Evolutionary conservation across 2,329 filamentous ascomycete species (phyloP), one percentile per base, ranked within the genome.

Genomic region (Aureobasidium musti): DNA sequence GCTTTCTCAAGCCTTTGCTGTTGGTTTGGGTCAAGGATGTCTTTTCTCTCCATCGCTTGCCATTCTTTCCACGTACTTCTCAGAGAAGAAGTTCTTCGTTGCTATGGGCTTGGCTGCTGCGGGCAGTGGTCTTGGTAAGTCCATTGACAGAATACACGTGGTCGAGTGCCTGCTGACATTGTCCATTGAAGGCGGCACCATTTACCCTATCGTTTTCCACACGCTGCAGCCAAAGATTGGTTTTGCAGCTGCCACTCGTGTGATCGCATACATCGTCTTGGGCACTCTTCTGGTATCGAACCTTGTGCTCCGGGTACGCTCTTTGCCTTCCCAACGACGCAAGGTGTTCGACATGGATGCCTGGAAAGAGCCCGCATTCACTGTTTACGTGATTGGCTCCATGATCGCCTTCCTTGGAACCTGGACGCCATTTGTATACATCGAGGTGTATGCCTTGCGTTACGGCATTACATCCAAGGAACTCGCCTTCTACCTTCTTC

Each of bases 1-100:
- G 23, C 45, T 70, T 3, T 43, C 68, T 17, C 69, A 70, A 33
- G 68, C 67, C 14, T 43, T 81, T 37, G 82, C 82, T 67, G 77
- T 83, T 69, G 86, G 86, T 1, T 61, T 87, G 0, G 83, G 82
- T 2, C 75, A 73, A 10, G 80, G 82, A 3, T 71, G 77, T 11
- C 54, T 81, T 4, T 82, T 80, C 56, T 66, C 78, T 1, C 80
- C 81, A 1, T 74, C 72, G 33, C 73, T 81, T 2, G 77, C 79
- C 10, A 72, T 82, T 43, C 71, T 82, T 3, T 71, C 75, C 0
- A 74, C 77, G 39, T 82, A 80, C 70, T 82, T 82, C 68, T 65
- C 68, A 10, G 75, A 70, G 49, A 76, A 75, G 65, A 74, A 78
- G 19, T 78, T 79, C 11, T 71, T 81, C 7, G 17, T 65, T n/a